phyloP scores from a whole-genome alignment of 148 eudicot species.

The Agrostemma githago region DNA sequence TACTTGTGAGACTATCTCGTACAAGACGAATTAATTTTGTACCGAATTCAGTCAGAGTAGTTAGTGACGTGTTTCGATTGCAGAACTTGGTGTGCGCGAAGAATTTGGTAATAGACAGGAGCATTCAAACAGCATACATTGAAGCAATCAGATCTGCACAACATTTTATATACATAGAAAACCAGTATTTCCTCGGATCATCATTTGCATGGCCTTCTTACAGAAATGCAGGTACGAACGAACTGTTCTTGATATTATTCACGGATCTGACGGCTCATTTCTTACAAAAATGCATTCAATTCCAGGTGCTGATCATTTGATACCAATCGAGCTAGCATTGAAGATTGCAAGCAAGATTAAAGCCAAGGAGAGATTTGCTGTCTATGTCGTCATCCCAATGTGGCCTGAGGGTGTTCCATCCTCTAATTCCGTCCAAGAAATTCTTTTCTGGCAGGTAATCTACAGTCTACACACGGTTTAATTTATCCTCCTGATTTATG shows the following conservation, averaged over 20 bases:
- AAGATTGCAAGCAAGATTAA: constrained; percentile 59
- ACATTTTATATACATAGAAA: constrained; percentile 62
- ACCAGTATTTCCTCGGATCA: constrained; percentile 65
- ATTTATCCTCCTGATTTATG: no score
- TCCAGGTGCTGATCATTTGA: constrained; percentile 56
- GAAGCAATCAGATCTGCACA: constrained; percentile 68
- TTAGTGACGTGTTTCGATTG: constrained; percentile 3
- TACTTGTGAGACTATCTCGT: neutral
- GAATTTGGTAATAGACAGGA: constrained; percentile 50
- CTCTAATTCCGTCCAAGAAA: constrained; percentile 56
- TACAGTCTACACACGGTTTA: neutral
- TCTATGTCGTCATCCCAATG: constrained; percentile 63
- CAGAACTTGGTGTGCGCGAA: constrained; percentile 58
- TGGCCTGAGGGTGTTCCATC: constrained; percentile 66
- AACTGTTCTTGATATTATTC: neutral
- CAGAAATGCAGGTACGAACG: constrained; percentile 41
- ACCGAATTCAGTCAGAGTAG: neutral
- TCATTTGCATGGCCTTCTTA: constrained; percentile 55
- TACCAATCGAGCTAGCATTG: constrained; percentile 59
- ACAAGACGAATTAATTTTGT: neutral
- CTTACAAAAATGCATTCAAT: neutral
- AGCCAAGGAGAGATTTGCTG: constrained; percentile 58
- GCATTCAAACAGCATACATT: constrained; percentile 61
- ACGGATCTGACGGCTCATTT: neutral
- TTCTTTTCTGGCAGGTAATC: constrained; percentile 67